Evolutionary conservation across 2,329 filamentous ascomycete species (phyloP).

Genomic region (Scedosporium boydii): DNA sequence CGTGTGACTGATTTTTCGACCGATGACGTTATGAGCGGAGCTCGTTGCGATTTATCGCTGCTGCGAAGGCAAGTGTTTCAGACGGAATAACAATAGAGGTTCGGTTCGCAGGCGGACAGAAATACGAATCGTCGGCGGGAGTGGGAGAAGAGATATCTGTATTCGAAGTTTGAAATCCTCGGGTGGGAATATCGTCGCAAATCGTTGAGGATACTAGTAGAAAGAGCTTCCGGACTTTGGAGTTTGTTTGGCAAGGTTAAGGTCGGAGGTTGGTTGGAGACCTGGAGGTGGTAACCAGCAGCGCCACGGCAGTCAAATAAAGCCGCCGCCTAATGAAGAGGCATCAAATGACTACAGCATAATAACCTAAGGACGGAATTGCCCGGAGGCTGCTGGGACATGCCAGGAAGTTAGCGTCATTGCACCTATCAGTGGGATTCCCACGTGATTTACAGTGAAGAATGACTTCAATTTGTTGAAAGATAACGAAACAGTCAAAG

Average conservation of each 20-base stretch:
- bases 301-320: neutral
- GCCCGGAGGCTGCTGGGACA: neutral
- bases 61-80: neutral
- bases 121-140: neutral
- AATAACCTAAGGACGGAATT: too few species aligned
- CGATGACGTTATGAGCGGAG: constrained; percentile 4
- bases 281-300: neutral
- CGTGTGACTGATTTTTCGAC: constrained; percentile 1
- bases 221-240: neutral
- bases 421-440: neutral
- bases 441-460: neutral
- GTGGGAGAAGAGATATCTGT: neutral
- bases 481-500: neutral
- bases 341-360: too few species aligned
- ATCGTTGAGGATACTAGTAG: neutral
- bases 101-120: neutral
- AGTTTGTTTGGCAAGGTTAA: neutral
- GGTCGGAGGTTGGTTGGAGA: neutral
- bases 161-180: neutral
- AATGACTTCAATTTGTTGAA: neutral
- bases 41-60: neutral
- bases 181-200: neutral
- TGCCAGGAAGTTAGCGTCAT: too few species aligned
- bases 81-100: neutral
- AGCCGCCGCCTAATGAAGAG: neutral